Percentiles rank a stretch among this genome's conserved stretches.
Evolutionary conservation across 441 rosid genomes (phyloP).

Genomic region (Erodium moschatum): DNA sequence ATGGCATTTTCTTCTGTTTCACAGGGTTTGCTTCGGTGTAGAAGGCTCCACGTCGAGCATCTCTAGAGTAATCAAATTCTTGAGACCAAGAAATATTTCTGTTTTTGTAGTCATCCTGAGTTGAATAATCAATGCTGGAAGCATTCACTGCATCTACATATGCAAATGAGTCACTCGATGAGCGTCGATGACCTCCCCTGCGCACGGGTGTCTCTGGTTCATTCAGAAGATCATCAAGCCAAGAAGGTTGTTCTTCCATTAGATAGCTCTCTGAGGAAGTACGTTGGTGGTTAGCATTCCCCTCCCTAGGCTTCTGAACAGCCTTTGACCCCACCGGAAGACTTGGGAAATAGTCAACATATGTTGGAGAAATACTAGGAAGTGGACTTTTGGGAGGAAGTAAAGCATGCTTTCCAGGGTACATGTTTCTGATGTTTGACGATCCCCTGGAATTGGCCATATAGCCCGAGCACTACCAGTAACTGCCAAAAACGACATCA

Average conservation of each 20-base stretch:
- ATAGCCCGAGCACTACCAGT: slow-evolving; percentile 31
- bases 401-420: slow-evolving; percentile 64
- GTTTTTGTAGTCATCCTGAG: slow-evolving; percentile 51
- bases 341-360: slow-evolving; percentile 49
- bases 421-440: slow-evolving; percentile 54
- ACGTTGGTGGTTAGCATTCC: slow-evolving; percentile 60
- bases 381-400: slow-evolving; percentile 95
- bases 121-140: slow-evolving; percentile 47
- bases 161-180: slow-evolving; percentile 96
- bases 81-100: slow-evolving; percentile 38
- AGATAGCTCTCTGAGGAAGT: slow-evolving; percentile 83
- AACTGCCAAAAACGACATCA: slow-evolving; percentile 22
- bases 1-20: slow-evolving; percentile 22
- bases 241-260: slow-evolving; percentile 47
- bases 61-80: slow-evolving; percentile 52
- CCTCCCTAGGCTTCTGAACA: slow-evolving; percentile 55
- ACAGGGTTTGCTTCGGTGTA: no score
- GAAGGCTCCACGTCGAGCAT: slow-evolving; percentile 34
- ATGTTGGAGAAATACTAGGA: slow-evolving; percentile 59
- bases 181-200: slow-evolving; percentile 88
- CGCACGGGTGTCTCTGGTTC: slow-evolving; percentile 94
- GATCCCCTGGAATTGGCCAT: slow-evolving; percentile 74
- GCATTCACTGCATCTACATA: slow-evolving; percentile 58
- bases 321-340: slow-evolving; percentile 54
- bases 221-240: slow-evolving; percentile 98